These are phyloP conservation scores for Metarhizium sp. DNA, from an alignment of 2,329 filamentous ascomycete genomes.

Conservation along the genomic window DNA sequence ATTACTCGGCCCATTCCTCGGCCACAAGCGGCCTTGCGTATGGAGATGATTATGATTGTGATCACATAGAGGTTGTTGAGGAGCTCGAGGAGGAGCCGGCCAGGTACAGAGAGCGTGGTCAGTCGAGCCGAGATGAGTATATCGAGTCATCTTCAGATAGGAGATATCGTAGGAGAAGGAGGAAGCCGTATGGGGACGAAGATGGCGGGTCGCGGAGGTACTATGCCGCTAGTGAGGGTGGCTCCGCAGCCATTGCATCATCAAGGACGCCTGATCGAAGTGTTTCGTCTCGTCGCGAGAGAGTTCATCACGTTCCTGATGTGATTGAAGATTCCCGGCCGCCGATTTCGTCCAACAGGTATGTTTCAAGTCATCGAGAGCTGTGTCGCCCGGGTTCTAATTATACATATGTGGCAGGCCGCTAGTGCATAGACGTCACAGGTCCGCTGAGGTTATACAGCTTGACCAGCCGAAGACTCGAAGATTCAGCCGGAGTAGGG, in stretches of 20 bases:
- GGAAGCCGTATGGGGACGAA: constrained; percentile 15
- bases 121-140: constrained; percentile 18
- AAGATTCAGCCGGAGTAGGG: constrained; percentile 10
- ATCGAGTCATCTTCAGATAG: constrained; percentile 16
- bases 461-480: constrained; percentile 7
- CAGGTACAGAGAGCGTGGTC: constrained; percentile 7
- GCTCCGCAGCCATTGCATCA: constrained; percentile 18
- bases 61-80: constrained; percentile 18
- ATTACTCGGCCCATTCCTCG: constrained; percentile 3
- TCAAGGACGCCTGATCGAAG: constrained; percentile 20
- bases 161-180: constrained; percentile 12
- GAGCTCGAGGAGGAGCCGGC: constrained; percentile 12
- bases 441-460: constrained; percentile 11
- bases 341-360: constrained; percentile 24
- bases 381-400: background rate
- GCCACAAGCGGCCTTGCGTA: constrained; percentile 3
- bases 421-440: constrained; percentile 7
- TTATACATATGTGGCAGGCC: constrained; percentile 4
- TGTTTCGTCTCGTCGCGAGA: constrained; percentile 18
- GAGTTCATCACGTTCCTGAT: constrained; percentile 15
- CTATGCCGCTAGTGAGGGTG: constrained; percentile 16
- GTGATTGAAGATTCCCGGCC: constrained; percentile 25
- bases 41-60: background rate
- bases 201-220: constrained; percentile 12
- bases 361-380: background rate